Base-by-base conservation (phyloP, 192 early-diverging fungal genomes). In the Mortierella alpina region DNA sequence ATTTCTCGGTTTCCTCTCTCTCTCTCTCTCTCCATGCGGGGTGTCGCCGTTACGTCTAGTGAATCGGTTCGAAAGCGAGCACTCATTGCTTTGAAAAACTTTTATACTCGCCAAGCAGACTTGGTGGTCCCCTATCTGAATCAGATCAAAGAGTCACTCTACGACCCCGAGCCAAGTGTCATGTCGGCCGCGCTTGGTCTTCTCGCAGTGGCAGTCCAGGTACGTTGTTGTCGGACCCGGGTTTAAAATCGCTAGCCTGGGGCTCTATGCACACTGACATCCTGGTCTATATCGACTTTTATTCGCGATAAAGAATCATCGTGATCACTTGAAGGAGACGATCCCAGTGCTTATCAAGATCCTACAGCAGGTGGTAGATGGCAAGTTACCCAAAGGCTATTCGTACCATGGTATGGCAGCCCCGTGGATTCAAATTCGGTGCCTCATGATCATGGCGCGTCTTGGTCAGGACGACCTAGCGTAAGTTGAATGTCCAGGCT, bases 371-470 rank as follows among this genome's bases (percentile, higher is more conserved):
- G 83, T 89, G 7, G 44, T 87, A n/a, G 82, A 86, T 49, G 72
- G 80, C 23, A 85, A 71, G 44, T 64, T 89, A 20, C 85, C 84
- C 22, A 82, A 76, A 15, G 74, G 79, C 9, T 89, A 84, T 63
- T 70, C 80, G 22, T 89, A 87, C 70, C 88, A 89, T 62, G 84
- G 84, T n/a, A 83, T 78, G 11, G 63, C 84, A 17, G 86, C 88
- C 3, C 88, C 88, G 2, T 89, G 88, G 88, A 85, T 87, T 44
- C 88, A 89, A 59, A 75, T 89, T 41, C 63, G 82, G n/a, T 84
- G 84, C 56, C 60, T 89, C 9, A 64, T 83, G 53, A 85, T 87
- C 41, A 70, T 85, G 64, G 78, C 73, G 23, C 53, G 69, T 15
- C 54, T 85, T 0, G 84, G 74, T 8, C 42, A 73, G 12, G 56